Conservation (phyloP, 2,329 filamentous ascomycete genomes). For the Talaromyces verruculosus region DNA sequence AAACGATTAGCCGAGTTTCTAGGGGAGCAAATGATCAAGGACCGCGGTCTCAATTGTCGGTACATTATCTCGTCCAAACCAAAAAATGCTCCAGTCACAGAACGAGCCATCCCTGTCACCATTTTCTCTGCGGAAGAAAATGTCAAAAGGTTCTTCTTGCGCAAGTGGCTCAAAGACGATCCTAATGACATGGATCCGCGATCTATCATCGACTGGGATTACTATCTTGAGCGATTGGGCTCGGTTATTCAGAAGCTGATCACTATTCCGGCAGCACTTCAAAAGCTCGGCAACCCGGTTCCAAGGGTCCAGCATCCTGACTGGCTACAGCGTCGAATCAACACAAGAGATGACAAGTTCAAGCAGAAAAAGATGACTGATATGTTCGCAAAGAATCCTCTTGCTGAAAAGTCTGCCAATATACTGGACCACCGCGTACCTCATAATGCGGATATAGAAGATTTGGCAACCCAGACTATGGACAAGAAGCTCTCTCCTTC, state of each 20-base stretch:
- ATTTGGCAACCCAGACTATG: constrained; percentile 64
- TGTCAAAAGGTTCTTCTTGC: constrained; percentile 83
- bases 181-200: constrained; percentile 87
- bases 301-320: constrained; percentile 92
- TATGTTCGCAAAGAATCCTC: constrained; percentile 68
- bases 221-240: constrained; percentile 91
- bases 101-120: constrained; percentile 88
- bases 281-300: constrained; percentile 92
- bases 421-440: constrained; percentile 57
- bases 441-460: constrained; percentile 70
- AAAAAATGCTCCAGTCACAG: constrained; percentile 86
- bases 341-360: constrained; percentile 92
- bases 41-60: constrained; percentile 98
- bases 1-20: constrained; percentile 93
- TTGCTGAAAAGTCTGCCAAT: constrained; percentile 71
- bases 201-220: constrained; percentile 90
- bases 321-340: constrained; percentile 91
- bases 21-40: constrained; percentile 98
- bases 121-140: constrained; percentile 93
- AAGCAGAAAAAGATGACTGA: constrained; percentile 99
- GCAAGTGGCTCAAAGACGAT: constrained; percentile 95
- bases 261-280: constrained; percentile 93
- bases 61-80: constrained; percentile 94
- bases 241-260: constrained; percentile 99
- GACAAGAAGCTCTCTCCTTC: constrained; percentile 65